Evolutionary conservation across 2,329 filamentous ascomycete species (phyloP), one percentile per base, ranked within the genome.

Genomic region (Parastagonospora nodorum): DNA sequence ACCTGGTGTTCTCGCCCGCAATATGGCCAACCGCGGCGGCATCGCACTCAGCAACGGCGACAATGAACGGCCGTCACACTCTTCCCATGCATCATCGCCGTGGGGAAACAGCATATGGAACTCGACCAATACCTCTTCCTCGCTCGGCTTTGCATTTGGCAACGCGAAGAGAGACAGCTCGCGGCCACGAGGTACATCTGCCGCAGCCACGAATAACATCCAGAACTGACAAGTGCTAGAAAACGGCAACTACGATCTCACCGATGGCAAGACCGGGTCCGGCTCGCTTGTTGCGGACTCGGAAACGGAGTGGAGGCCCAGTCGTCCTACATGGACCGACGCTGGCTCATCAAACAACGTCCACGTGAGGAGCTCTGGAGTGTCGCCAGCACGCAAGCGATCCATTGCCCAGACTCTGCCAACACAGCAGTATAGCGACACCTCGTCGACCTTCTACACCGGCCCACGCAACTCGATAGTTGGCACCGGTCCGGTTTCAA

Each of bases 201-300:
- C 41, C 14, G 27, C 38, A 24, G 19, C 19, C 6, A 27, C 9
- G 10, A 15, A 30, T 11, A 8, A 5, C 9, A 3, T 19, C 8
- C 7, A 5, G 11, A 5, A 45, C 66, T 71, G 27, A 71, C 56
- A 28, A 9, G 3, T 16, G 29, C 38, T 45, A 75, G 72, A 74
- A 42, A 69, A 62, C 40, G 58, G 60, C 43, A 57, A 63, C 32
- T 63, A 66, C 29, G 74, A 75, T 15, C 62, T 68, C 27, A 57
- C 79, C 33, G 81, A 83, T 59, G 80, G 77, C 47, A 84, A 87
- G 64, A 86, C 84, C 3, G 88, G 88, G 42, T 90, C 88, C 5
- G 82, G 85, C 53, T 88, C 87, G 51, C 78, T 92, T 33, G 80
- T 89, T 52, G 80, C 84, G 38, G 84, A 85, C 36, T 89, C 88